Conservation (phyloP, 495 filamentous ascomycete species). For the Cercophora scortea region DNA sequence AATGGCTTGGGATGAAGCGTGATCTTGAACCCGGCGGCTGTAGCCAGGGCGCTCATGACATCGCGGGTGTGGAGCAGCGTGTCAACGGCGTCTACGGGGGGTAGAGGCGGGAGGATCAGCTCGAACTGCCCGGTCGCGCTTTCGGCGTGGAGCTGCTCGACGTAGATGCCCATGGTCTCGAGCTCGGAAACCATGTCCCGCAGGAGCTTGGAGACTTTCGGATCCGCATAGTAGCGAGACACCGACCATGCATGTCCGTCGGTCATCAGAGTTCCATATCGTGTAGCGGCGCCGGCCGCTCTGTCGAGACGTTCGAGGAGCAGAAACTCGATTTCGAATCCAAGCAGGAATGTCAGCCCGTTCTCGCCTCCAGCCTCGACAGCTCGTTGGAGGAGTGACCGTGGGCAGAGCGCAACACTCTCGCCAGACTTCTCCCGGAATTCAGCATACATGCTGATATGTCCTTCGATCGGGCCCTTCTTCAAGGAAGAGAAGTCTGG, state of each 20-base stretch:
- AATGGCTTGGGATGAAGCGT: conserved; percentile 73
- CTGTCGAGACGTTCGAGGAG: conserved; percentile 45
- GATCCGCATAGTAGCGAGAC: conserved; percentile 44
- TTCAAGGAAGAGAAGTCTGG: conserved; percentile 55
- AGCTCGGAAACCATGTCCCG: conserved; percentile 56
- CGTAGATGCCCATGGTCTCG: conserved; percentile 51
- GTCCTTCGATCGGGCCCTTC: conserved; percentile 42
- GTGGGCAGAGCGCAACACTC: conserved; percentile 45
- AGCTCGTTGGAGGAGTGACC: conserved; percentile 47
- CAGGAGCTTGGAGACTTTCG: conserved; percentile 48
- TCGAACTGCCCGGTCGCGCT: conserved; percentile 72
- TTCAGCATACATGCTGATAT: conserved; percentile 54
- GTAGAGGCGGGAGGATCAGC: conserved; percentile 59
- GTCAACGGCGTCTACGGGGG: conserved; percentile 65
- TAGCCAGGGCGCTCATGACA: conserved; percentile 52
- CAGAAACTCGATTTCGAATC: conserved; percentile 80
- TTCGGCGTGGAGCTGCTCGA: conserved; percentile 75
- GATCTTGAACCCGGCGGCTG: conserved; percentile 54
- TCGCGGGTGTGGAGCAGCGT: conserved; percentile 64
- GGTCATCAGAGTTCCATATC: conserved; percentile 21
- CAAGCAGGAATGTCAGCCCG: conserved; percentile 49
- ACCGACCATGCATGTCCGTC: conserved; percentile 59
- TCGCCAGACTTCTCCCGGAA: conserved; percentile 46
- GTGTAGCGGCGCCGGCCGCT: conserved; percentile 16
- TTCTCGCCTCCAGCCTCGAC: conserved; percentile 41